phyloP scores from a whole-genome alignment of 306 rosid species.

The Quillaja saponaria region DNA sequence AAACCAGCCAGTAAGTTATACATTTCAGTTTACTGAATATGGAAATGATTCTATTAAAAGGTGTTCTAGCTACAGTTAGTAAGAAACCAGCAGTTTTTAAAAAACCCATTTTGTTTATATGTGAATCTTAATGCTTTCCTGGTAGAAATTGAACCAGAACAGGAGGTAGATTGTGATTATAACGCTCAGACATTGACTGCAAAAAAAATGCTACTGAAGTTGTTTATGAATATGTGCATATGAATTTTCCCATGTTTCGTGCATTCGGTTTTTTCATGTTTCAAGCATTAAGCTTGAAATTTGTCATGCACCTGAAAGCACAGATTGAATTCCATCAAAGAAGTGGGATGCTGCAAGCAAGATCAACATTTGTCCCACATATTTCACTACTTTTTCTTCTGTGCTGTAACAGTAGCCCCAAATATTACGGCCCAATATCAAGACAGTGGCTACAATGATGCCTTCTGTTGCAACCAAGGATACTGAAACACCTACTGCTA shows the following conservation, averaged over 20 bases:
- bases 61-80: neutral
- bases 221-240: too few species aligned
- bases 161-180: too few species aligned
- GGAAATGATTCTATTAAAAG: too few species aligned
- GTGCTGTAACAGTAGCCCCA: constrained; percentile 55
- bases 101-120: too few species aligned
- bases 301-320: constrained; percentile 37
- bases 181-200: too few species aligned
- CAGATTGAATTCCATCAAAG: constrained; percentile 46
- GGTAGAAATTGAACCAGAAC: too few species aligned
- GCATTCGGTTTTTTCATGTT: too few species aligned
- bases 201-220: too few species aligned
- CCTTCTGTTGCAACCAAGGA: constrained; percentile 37
- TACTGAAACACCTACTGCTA: constrained; percentile 33
- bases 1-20: neutral
- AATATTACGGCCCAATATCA: constrained; percentile 34
- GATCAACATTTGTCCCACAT: constrained; percentile 39
- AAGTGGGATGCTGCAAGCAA: constrained; percentile 43
- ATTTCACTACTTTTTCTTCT: constrained; percentile 37
- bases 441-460: constrained; percentile 14
- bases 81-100: too few species aligned
- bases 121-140: too few species aligned
- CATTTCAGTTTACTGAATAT: too few species aligned
- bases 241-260: too few species aligned
- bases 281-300: neutral